Evolutionary conservation across 345 rosid genomes (phyloP).

Genomic region (Rhodamnia rubescens): DNA sequence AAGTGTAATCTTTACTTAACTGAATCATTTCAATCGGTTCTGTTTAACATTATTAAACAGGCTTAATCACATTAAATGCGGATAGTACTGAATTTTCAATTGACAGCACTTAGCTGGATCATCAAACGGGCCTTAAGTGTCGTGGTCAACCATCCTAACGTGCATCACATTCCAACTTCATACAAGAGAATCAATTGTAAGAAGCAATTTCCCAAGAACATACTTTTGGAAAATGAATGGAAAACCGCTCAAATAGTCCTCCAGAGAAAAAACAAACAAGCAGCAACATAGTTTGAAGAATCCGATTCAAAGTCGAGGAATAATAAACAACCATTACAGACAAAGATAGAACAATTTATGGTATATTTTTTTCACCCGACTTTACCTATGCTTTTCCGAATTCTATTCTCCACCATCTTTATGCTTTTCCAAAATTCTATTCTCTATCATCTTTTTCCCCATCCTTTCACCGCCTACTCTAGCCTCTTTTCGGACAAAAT

Average conservation of each 20-base stretch:
- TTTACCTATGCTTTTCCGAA: neutral
- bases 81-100: neutral
- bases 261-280: too few species aligned
- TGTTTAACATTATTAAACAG: neutral
- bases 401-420: neutral
- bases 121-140: neutral
- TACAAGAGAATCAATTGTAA: too few species aligned
- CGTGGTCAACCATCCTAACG: neutral
- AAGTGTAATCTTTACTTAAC: neutral
- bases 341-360: neutral
- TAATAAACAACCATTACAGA: neutral
- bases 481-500: neutral
- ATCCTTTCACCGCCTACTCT: neutral
- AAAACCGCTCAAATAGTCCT: neutral
- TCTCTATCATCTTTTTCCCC: neutral
- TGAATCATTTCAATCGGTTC: fast-evolving
- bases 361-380: neutral
- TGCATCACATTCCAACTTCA: too few species aligned
- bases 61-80: neutral
- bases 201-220: neutral
- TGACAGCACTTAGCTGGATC: neutral
- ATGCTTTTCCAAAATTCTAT: neutral
- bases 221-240: neutral
- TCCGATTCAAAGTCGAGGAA: neutral
- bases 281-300: neutral